These are phyloP conservation scores for Globisporangium lucens DNA, from an alignment of 352 stramenopile species.

Conservation along the genomic window DNA sequence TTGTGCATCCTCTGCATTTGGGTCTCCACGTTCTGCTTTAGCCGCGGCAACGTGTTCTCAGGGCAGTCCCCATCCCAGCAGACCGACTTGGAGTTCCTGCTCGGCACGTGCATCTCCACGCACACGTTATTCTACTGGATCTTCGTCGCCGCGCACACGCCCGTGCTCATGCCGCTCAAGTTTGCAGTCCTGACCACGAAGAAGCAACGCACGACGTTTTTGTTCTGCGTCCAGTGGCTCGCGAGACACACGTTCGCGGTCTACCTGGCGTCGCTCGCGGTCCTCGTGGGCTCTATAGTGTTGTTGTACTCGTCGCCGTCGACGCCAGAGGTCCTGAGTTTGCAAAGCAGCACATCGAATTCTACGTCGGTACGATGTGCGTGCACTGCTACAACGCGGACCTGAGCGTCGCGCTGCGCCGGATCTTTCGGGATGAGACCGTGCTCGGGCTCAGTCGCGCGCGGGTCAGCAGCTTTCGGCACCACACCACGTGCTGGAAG, in stretches of 20 bases:
- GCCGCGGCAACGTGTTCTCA: conserved; percentile 26
- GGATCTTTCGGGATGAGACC: conserved; percentile 9
- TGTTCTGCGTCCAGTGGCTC: conserved; percentile 6
- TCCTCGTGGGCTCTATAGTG: conserved; percentile 5
- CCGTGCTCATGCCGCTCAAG: conserved; percentile 7
- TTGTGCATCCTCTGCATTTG: conserved; percentile 18
- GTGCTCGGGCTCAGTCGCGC: conserved; percentile 2
- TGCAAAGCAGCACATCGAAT: not conserved
- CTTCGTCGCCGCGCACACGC: conserved; percentile 7
- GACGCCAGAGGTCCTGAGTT: not conserved
- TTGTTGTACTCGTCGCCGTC: not conserved
- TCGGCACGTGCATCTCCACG: conserved; percentile 22
- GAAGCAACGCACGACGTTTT: not conserved
- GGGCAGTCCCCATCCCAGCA: conserved; percentile 21
- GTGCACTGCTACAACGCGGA: conserved; percentile 4
- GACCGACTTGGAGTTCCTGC: conserved; percentile 21
- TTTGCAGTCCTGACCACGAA: conserved; percentile 13
- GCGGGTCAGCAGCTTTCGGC: not conserved
- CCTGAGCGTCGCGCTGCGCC: conserved; percentile 4
- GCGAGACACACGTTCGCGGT: not conserved
- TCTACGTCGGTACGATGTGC: conserved; percentile 6
- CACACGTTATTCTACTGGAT: conserved; percentile 10
- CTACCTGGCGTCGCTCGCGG: conserved; percentile 15
- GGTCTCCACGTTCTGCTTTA: conserved; percentile 22
- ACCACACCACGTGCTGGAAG: not conserved